A percentile compares a stretch with the other conserved stretches of the same genome.
Evolutionary conservation across 495 filamentous ascomycete genomes (phyloP).

Genomic region (Durotheca rogersii): DNA sequence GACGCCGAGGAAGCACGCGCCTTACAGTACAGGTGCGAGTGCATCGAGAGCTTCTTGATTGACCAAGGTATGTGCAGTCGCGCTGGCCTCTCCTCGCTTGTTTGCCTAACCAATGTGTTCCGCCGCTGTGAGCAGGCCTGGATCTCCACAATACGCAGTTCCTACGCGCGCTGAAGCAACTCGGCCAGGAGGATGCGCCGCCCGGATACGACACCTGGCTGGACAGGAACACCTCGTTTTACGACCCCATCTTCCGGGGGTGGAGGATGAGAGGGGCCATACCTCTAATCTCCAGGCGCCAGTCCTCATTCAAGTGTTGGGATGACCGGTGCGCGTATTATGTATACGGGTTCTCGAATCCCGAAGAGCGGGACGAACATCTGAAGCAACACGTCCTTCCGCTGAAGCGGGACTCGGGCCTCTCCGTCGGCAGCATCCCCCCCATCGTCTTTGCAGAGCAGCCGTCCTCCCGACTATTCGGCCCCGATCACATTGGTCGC

Average conservation of each 20-base stretch:
- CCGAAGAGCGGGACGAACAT: constrained; percentile 50
- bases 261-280: constrained; percentile 44
- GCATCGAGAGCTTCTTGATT: constrained; percentile 49
- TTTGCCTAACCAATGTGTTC: constrained; percentile 21
- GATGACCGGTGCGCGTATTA: constrained; percentile 53
- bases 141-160: constrained; percentile 48
- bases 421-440: constrained; percentile 43
- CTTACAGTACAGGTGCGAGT: constrained; percentile 53
- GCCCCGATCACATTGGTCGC: constrained; percentile 25
- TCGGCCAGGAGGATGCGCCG: constrained; percentile 41
- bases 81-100: constrained; percentile 2
- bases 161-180: constrained; percentile 42
- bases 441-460: constrained; percentile 41
- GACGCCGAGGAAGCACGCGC: constrained; percentile 52
- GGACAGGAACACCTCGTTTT: constrained; percentile 46
- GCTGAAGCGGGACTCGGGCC: constrained; percentile 46
- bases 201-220: constrained; percentile 49
- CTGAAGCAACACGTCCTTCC: constrained; percentile 44
- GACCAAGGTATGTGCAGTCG: constrained; percentile 47
- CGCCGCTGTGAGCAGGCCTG: constrained; percentile 37
- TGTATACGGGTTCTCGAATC: constrained; percentile 50
- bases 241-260: constrained; percentile 47
- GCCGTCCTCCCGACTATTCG: constrained; percentile 37
- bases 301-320: constrained; percentile 52
- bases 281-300: constrained; percentile 39